Evolutionary conservation across 345 rosid genomes (phyloP).

Genomic region (Bruguiera gymnorhiza): DNA sequence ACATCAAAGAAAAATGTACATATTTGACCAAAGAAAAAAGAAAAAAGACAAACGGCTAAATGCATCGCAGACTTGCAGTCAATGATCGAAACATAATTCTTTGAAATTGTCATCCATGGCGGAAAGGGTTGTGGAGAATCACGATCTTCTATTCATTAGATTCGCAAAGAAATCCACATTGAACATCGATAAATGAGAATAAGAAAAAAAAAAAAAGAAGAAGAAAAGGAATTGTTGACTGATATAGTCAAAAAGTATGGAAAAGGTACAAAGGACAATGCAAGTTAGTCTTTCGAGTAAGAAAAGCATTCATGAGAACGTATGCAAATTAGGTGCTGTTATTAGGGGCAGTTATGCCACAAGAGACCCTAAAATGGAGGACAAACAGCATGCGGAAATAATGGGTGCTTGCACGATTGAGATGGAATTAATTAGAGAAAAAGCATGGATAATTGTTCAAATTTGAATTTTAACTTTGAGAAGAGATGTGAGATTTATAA

Average conservation of each 20-base stretch:
- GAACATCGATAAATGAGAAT: neutral
- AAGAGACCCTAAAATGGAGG: neutral
- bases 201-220: no score
- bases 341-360: slow-evolving; percentile 2
- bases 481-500: no score
- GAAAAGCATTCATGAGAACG: neutral
- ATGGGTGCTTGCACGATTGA: slow-evolving; percentile 15
- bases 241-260: slow-evolving; percentile 18
- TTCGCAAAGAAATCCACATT: neutral
- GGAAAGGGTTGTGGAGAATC: slow-evolving; percentile 26
- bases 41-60: neutral
- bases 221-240: slow-evolving; percentile 1
- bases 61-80: no score
- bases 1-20: slow-evolving; percentile 11
- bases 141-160: slow-evolving; percentile 17
- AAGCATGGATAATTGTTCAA: no score
- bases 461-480: no score
- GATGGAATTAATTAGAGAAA: neutral
- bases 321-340: slow-evolving; percentile 9
- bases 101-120: slow-evolving; percentile 21
- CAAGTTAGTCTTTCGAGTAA: neutral
- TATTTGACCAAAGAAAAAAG: neutral
- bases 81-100: neutral
- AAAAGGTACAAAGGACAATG: neutral
- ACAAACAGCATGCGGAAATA: slow-evolving; percentile 1